A percentile compares a stretch with the other conserved stretches of the same genome.
These are phyloP conservation scores for Nicotiana benthamiana DNA, from an alignment of 257 asterid species.

Conservation along the genomic window DNA sequence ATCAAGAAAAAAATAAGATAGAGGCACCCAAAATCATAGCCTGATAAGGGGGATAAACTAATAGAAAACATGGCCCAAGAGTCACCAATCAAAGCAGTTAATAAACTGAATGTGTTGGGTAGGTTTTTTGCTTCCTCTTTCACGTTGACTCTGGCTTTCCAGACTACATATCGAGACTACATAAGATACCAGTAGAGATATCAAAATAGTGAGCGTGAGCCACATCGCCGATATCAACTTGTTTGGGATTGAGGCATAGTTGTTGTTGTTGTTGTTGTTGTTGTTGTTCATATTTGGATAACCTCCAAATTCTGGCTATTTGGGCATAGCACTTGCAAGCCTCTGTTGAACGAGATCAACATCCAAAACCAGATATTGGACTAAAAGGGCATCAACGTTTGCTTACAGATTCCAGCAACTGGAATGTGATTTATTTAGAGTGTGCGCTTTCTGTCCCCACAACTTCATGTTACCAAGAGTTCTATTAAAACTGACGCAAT, in stretches of 20 bases:
- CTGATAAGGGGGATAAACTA: neutral
- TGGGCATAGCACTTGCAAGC: neutral
- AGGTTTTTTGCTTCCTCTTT: neutral
- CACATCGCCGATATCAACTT: neutral
- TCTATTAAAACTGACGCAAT: neutral
- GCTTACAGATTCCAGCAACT: neutral
- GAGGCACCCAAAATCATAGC: neutral
- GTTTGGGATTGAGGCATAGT: no score
- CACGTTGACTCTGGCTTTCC: neutral
- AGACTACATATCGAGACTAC: neutral
- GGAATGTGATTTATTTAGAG: neutral
- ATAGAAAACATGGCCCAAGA: neutral
- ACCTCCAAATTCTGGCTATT: neutral
- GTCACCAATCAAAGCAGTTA: neutral
- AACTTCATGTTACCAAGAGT: neutral
- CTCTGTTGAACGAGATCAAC: constrained; percentile 5
- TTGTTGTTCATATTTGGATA: neutral
- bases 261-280: no score
- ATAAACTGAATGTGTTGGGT: neutral
- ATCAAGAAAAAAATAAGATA: neutral
- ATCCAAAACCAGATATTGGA: neutral
- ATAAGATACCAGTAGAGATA: neutral
- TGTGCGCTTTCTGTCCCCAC: neutral
- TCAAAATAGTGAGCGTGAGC: neutral
- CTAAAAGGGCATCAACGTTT: neutral